A percentile compares a stretch with the other conserved stretches of the same genome.
phyloP scores from a whole-genome alignment of 2,329 filamentous ascomycete genomes.

The Phyllosticta capitalensis region DNA sequence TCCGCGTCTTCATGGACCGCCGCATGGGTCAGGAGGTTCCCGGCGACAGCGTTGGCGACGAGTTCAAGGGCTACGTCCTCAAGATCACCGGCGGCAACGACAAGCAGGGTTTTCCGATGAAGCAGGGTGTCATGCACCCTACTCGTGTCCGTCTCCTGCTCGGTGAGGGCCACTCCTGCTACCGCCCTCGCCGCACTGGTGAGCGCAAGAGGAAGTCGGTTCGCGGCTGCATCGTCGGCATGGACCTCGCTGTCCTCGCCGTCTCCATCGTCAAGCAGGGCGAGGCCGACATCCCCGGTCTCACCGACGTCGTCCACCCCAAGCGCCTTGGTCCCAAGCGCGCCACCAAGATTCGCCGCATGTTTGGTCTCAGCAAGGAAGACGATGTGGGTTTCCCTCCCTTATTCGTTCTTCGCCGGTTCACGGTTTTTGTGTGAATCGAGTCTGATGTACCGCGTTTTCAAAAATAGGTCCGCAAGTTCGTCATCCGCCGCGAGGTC shows the following conservation, averaged over 20 bases:
- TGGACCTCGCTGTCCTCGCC: slow-evolving; percentile 89
- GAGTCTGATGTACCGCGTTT: slow-evolving; percentile 36
- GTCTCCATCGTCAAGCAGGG: slow-evolving; percentile 97
- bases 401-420: slow-evolving; percentile 10
- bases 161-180: slow-evolving; percentile 95
- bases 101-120: slow-evolving; percentile 99
- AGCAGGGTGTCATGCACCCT: slow-evolving; percentile 99
- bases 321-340: slow-evolving; percentile 99
- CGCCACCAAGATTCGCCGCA: slow-evolving; percentile 98
- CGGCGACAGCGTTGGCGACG: slow-evolving; percentile 91
- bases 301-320: slow-evolving; percentile 96
- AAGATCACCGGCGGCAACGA: slow-evolving; percentile 99
- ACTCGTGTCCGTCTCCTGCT: slow-evolving; percentile 98
- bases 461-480: slow-evolving; percentile 79
- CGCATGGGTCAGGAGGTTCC: slow-evolving; percentile 89
- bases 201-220: slow-evolving; percentile 99
- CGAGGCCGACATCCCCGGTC: slow-evolving; percentile 82
- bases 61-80: slow-evolving; percentile 99
- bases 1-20: slow-evolving; percentile 98
- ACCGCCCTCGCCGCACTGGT: slow-evolving; percentile 92
- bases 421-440: slow-evolving; percentile 50
- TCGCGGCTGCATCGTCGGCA: slow-evolving; percentile 96
- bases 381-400: slow-evolving; percentile 81
- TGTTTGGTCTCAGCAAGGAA: slow-evolving; percentile 99
- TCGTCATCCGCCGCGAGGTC: slow-evolving; percentile 98